Base-by-base conservation (phyloP, 768 basidiomycete genomes). In the Coprinellus aureogranulatus region DNA sequence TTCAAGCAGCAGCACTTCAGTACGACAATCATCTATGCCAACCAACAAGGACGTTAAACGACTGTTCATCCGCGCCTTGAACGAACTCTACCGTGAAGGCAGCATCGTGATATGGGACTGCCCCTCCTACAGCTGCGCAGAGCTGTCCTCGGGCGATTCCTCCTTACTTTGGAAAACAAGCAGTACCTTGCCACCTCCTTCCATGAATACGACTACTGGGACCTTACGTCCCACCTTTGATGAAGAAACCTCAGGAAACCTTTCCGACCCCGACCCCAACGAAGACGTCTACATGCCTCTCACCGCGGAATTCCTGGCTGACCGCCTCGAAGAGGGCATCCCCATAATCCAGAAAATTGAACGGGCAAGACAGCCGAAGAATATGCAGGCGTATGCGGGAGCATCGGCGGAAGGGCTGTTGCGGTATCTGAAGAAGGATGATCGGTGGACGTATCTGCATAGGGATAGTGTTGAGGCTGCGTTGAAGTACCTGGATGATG, bases 61-160 rank as follows among this genome's bases (percentile, higher is more conserved):
- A 9, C 76, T 92, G 2, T 92, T 90, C 70, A 69, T 73, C 20
- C 83, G 81, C 75, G 85, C 86, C 0, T 75, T 92, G 53, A 73
- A 82, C 20, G 80, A 85, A 65, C 71, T 92, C 22, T 75, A 84
- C 49, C 77, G 83, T 54, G 89, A 91, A 57, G 91, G 90, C n/a
- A 83, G 80, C 55, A 83, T 92, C 57, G 76, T 90, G 0, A 68
- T 89, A 2, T 90, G 88, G 85, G 85, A 89, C 57, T 88, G 88
- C 0, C 83, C 86, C 2, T 72, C 75, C 14, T 75, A 77, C 10
- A 66, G 75, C 1, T 68, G 70, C 16, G 16, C n/a, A 3, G 55
- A 57, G 18, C 10, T 47, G 4, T 22, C 22, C 4, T 58, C 55
- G 14, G 61, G 47, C 10, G 63, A 73, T 28, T 61, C 68, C 4